Conservation (phyloP, 2,329 filamentous ascomycete genomes). For the Aspergillus calidoustus region DNA sequence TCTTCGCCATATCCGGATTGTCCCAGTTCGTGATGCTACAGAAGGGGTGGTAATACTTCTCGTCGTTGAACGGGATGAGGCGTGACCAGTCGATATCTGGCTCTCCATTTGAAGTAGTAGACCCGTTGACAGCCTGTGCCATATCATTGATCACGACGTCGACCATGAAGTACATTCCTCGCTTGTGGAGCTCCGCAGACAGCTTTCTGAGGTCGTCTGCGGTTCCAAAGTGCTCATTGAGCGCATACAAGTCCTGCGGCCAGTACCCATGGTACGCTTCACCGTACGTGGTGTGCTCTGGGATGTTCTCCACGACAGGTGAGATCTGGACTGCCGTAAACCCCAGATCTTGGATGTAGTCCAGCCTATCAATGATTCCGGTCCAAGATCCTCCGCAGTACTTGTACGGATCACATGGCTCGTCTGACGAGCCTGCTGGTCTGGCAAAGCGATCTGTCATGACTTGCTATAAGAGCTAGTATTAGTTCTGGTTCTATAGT, state of each 20-base stretch:
- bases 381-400: slow-evolving; percentile 67
- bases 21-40: slow-evolving; percentile 25
- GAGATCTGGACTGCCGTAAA: slow-evolving; percentile 47
- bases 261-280: slow-evolving; percentile 54
- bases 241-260: slow-evolving; percentile 49
- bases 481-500: background rate
- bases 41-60: slow-evolving; percentile 26
- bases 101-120: slow-evolving; percentile 1
- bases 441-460: slow-evolving; percentile 62
- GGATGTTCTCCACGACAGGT: slow-evolving; percentile 44
- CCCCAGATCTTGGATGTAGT: slow-evolving; percentile 53
- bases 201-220: slow-evolving; percentile 49
- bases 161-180: slow-evolving; percentile 55
- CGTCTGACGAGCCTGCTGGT: slow-evolving; percentile 44
- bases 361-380: slow-evolving; percentile 59
- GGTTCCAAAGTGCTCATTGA: slow-evolving; percentile 54
- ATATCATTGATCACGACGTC: slow-evolving; percentile 51
- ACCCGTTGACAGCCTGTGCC: slow-evolving; percentile 23
- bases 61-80: slow-evolving; percentile 27
- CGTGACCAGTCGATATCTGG: slow-evolving; percentile 23
- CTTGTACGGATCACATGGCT: slow-evolving; percentile 23
- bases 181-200: slow-evolving; percentile 46
- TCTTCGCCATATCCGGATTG: slow-evolving; percentile 34
- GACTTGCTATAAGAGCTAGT: slow-evolving; percentile 45
- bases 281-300: slow-evolving; percentile 39